These are phyloP conservation scores for Phaffia rhodozyma DNA, from an alignment of 1,284 basidiomycete species.

Conservation along the genomic window DNA sequence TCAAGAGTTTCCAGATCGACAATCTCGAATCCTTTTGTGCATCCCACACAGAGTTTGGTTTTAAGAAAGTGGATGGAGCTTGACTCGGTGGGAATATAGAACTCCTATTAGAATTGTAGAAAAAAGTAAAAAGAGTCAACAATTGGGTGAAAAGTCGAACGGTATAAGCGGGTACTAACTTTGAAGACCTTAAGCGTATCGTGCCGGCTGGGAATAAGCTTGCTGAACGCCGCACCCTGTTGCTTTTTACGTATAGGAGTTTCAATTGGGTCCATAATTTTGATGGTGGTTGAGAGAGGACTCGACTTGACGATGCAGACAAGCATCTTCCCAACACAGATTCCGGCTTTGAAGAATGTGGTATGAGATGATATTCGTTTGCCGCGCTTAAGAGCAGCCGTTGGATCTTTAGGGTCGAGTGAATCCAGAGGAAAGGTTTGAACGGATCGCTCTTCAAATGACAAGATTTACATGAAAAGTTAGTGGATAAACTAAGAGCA, in stretches of 20 bases:
- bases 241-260: slow-evolving; percentile 79
- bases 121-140: neutral
- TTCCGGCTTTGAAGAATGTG: slow-evolving; percentile 93
- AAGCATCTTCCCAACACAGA: slow-evolving; percentile 83
- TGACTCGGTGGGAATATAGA: slow-evolving; percentile 96
- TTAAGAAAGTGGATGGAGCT: slow-evolving; percentile 95
- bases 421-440: slow-evolving; percentile 93
- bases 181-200: slow-evolving; percentile 90
- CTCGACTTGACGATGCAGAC: slow-evolving; percentile 97
- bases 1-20: slow-evolving; percentile 95
- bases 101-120: slow-evolving; percentile 50
- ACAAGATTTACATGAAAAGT: neutral
- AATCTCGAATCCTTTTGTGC: slow-evolving; percentile 98
- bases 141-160: neutral
- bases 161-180: slow-evolving; percentile 39
- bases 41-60: slow-evolving; percentile 94
- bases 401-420: slow-evolving; percentile 78
- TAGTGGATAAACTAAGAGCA: neutral
- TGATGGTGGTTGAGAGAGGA: slow-evolving; percentile 91
- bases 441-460: slow-evolving; percentile 66
- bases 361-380: slow-evolving; percentile 94
- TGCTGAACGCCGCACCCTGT: slow-evolving; percentile 52
- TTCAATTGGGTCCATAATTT: slow-evolving; percentile 92
- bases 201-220: slow-evolving; percentile 76
- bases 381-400: slow-evolving; percentile 80